phyloP scores from a whole-genome alignment of 805 yeast species.

The Starmera pachycereana region DNA sequence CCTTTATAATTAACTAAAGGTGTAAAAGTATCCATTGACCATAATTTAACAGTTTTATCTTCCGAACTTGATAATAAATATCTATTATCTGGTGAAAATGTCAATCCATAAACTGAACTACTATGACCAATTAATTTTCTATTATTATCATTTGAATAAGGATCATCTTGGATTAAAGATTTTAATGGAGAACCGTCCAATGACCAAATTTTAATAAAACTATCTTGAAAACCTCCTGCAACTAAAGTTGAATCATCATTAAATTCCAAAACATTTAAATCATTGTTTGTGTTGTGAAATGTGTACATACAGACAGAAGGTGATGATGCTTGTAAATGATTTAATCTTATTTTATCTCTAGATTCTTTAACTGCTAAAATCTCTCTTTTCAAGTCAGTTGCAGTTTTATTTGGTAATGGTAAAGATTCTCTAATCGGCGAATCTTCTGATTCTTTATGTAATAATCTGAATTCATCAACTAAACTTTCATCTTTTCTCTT shows the following conservation, averaged over 20 bases:
- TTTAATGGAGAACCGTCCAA: conserved; percentile 81
- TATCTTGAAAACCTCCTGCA: conserved; percentile 93
- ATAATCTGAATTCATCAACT: conserved; percentile 54
- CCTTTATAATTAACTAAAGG: conserved; percentile 92
- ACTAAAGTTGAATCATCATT: conserved; percentile 79
- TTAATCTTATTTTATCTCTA: conserved; percentile 60
- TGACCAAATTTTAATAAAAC: conserved; percentile 85
- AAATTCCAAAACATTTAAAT: conserved; percentile 77
- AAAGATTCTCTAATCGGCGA: conserved; percentile 66
- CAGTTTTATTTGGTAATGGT: conserved; percentile 81
- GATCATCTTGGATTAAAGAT: conserved; percentile 47
- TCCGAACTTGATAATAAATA: conserved; percentile 77
- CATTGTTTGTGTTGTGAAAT: conserved; percentile 88
- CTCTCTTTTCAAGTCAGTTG: conserved; percentile 70
- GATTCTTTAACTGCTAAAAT: conserved; percentile 75
- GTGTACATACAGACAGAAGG: conserved; percentile 98
- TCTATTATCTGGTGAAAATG: conserved; percentile 84
- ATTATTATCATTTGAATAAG: conserved; percentile 34
- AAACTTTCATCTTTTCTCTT: conserved; percentile 68
- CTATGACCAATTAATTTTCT: conserved; percentile 72
- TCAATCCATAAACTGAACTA: conserved; percentile 85
- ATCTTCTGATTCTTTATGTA: conserved; percentile 41
- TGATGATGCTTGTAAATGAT: conserved; percentile 63
- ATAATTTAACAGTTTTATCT: conserved; percentile 83
- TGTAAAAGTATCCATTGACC: conserved; percentile 90